Evolutionary conservation across 805 yeast species (phyloP).

Genomic region (Scheffersomyces stipitis): DNA sequence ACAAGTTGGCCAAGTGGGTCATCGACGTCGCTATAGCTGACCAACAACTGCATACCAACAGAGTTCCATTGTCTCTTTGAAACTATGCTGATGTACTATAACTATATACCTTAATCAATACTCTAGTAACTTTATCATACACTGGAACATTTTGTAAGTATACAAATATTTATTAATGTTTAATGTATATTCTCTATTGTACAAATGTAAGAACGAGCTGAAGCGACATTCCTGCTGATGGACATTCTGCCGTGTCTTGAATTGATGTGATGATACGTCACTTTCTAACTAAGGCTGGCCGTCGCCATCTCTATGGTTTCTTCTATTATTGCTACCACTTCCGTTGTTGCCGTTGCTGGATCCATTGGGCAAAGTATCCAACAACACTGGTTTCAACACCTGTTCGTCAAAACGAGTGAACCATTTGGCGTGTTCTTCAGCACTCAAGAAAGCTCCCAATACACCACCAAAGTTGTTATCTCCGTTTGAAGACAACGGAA

Average conservation of each 20-base stretch:
- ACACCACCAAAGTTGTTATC: slow-evolving; percentile 22
- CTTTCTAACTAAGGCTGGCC: not conserved
- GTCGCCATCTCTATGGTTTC: slow-evolving; percentile 6
- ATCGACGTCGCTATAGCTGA: slow-evolving; percentile 62
- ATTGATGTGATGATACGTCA: too few species aligned
- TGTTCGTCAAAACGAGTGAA: slow-evolving; percentile 91
- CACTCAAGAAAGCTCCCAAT: slow-evolving; percentile 42
- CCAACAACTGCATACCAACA: slow-evolving; percentile 33
- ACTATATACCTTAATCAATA: too few species aligned
- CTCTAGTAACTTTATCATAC: too few species aligned
- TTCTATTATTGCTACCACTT: slow-evolving; percentile 3
- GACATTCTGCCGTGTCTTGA: too few species aligned
- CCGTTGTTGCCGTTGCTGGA: slow-evolving; percentile 6
- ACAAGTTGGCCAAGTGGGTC: slow-evolving; percentile 70
- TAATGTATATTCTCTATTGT: too few species aligned
- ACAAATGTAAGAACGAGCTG: too few species aligned
- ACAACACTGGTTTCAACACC: slow-evolving; percentile 85
- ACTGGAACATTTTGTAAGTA: too few species aligned
- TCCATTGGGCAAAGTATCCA: slow-evolving; percentile 53
- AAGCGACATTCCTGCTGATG: not conserved
- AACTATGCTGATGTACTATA: too few species aligned
- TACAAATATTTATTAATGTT: too few species aligned
- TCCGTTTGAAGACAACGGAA: not conserved
- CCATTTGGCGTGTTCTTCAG: slow-evolving; percentile 85
- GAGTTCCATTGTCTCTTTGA: too few species aligned